Evolutionary conservation across 345 rosid species (phyloP), one percentile per base, ranked within the genome.

Genomic region (Aquilaria malaccensis): DNA sequence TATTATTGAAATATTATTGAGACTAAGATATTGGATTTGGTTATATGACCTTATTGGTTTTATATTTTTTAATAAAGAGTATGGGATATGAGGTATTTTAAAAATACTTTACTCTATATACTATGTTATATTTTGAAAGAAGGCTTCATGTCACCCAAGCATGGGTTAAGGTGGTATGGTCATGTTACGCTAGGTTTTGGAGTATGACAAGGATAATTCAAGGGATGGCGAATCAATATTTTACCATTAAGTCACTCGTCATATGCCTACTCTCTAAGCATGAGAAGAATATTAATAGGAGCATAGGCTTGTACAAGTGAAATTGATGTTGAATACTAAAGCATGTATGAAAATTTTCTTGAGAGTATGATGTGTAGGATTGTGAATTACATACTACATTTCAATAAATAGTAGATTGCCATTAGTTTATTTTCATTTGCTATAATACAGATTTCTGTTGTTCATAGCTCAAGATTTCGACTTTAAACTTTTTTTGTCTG

Each of bases 241-340:
- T 67, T 83, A 22, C 58, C 86, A 13, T 62, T 81, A 58, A 79
- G 63, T 72, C 82, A 74, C 68, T 79, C 97, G 15, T 69, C 94
- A 58, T 80, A 82, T 59, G 84, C 85, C 2, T 90, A 82, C 73
- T 87, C 89, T 15, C 92, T 77, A 67, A 87, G 72, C 70, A 62
- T 83, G 64, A 88, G 89, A 74, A 81, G 97, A 79, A 66, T 88
- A 79, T 70, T 87, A 56, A 77, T 81, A 0, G 99, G 96, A 77
- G 95, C 96, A 0, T 86, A 76, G 76, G 69, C 48, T 55, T 66
- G 61, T 61, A n/a, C 48, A 55, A 50, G 14, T 45, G 33, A 60
- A 3, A 14, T 47, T 58, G 63, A 57, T 2, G 10, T 46, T 13
- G 53, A 57, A 74, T 9, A 72, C 65, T 67, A 65, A 62, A 58